phyloP scores from a whole-genome alignment of 1,284 basidiomycete genomes.

The Anthracocystis panici-leucophaei region DNA sequence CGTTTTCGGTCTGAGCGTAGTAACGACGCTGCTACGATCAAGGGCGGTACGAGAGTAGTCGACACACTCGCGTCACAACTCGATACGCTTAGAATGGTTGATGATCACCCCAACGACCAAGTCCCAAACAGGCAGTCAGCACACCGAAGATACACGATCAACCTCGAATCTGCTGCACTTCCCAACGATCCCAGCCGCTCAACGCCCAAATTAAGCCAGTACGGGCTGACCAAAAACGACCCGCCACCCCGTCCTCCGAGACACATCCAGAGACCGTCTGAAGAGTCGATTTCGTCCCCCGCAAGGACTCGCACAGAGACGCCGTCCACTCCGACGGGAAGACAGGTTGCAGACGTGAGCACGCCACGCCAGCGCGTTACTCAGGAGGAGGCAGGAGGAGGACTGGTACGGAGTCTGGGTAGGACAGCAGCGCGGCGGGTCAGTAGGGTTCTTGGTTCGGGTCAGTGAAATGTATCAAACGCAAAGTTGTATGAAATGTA shows the following conservation, averaged over 20 bases:
- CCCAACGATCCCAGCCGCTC: slow-evolving; percentile 3
- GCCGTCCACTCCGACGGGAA: slow-evolving; percentile 18
- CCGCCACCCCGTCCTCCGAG: slow-evolving; percentile 40
- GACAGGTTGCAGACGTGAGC: slow-evolving; percentile 9
- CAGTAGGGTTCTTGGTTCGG: slow-evolving; percentile 29
- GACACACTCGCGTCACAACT: slow-evolving; percentile 37
- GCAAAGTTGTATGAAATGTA: neutral
- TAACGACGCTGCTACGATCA: slow-evolving; percentile 4
- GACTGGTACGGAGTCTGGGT: slow-evolving; percentile 28
- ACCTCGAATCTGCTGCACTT: neutral
- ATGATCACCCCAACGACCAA: neutral
- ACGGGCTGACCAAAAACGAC: slow-evolving; percentile 21
- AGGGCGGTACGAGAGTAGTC: slow-evolving; percentile 22
- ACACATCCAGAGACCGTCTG: slow-evolving; percentile 29
- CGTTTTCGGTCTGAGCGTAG: neutral
- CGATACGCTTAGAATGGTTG: slow-evolving; percentile 12
- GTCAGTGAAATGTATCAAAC: slow-evolving; percentile 1
- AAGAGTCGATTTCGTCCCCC: slow-evolving; percentile 23
- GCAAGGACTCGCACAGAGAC: slow-evolving; percentile 1
- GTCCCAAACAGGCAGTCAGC: neutral
- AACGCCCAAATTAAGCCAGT: slow-evolving; percentile 31
- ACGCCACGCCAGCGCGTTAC: slow-evolving; percentile 16
- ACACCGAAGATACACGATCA: slow-evolving; percentile 23
- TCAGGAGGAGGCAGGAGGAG: neutral
- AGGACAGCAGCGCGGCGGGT: slow-evolving; percentile 30